These are phyloP conservation scores for Chrysoporthe austroafricana DNA, from an alignment of 2,329 filamentous ascomycete genomes.

Conservation along the genomic window DNA sequence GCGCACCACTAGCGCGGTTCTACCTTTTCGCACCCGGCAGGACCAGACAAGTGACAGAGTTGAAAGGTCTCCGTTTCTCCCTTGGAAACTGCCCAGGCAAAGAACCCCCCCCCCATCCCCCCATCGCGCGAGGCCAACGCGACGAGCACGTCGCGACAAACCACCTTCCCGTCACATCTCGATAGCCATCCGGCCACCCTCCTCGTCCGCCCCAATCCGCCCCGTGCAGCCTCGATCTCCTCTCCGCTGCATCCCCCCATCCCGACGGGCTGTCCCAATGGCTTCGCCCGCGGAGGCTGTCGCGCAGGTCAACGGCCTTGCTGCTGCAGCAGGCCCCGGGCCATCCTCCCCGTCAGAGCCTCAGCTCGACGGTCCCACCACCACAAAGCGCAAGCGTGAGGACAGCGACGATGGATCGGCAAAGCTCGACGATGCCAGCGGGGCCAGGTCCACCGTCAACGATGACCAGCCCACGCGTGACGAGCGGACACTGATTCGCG, in stretches of 20 bases:
- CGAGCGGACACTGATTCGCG: conserved; percentile 43
- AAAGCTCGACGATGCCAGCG: conserved; percentile 31
- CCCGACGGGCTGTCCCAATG: conserved; percentile 34
- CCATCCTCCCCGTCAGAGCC: conserved; percentile 29
- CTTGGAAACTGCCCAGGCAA: conserved; percentile 22
- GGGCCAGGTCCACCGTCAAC: conserved; percentile 36
- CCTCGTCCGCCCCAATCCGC: background rate
- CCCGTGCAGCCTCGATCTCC: background rate
- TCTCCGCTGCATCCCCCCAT: background rate
- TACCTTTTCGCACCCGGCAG: conserved; percentile 16
- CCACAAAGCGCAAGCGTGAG: conserved; percentile 64
- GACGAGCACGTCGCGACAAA: conserved; percentile 25
- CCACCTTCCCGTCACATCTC: conserved; percentile 19
- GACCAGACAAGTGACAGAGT: conserved; percentile 11
- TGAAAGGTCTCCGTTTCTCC: conserved; percentile 19
- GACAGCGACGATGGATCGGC: conserved; percentile 39
- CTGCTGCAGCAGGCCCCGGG: conserved; percentile 24
- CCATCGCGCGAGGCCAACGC: conserved; percentile 26
- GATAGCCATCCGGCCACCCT: conserved; percentile 1
- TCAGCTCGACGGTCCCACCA: conserved; percentile 26
- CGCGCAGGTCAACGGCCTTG: conserved; percentile 34
- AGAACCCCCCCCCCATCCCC: conserved; percentile 13
- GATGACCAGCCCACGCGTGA: conserved; percentile 34
- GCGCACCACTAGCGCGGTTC: conserved; percentile 8
- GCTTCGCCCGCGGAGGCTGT: conserved; percentile 36